Conservation (phyloP, 495 filamentous ascomycete genomes). For the Articulospora tetracladia region DNA sequence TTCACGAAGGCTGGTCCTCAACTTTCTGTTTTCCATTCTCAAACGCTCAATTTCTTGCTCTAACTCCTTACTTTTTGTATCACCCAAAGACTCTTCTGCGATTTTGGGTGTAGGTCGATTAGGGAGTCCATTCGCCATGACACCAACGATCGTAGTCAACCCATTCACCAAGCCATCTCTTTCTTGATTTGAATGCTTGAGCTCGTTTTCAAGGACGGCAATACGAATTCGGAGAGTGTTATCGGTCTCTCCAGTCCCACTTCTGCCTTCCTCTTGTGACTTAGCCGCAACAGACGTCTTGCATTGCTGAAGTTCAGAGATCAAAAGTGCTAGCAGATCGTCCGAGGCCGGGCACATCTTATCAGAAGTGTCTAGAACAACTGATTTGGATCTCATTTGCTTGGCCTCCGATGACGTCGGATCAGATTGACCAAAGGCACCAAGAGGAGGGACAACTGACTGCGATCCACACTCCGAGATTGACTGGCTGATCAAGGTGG, state of each 20-base stretch:
- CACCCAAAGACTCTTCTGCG: background rate
- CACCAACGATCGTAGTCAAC: constrained; percentile 6
- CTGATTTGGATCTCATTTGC: no score
- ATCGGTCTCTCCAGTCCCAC: background rate
- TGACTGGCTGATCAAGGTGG: no score
- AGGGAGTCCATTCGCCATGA: background rate
- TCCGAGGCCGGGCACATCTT: no score
- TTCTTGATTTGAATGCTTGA: constrained; percentile 10
- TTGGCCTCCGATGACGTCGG: no score
- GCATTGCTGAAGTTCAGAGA: no score
- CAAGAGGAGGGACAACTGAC: no score
- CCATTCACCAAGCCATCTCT: constrained; percentile 3
- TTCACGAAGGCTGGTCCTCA: background rate
- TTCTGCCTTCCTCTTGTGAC: no score
- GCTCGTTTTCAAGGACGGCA: constrained; percentile 24
- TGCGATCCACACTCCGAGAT: no score
- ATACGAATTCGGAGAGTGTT: constrained; percentile 12
- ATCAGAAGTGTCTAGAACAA: no score
- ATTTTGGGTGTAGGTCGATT: background rate
- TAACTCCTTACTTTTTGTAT: background rate
- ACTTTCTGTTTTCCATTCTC: constrained; percentile 8
- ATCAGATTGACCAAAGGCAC: no score
- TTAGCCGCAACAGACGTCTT: no score
- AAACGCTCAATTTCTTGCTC: constrained; percentile 14
- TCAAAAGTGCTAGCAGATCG: no score